Percentiles rank a stretch among this genome's conserved stretches.
phyloP scores from a whole-genome alignment of 2,329 filamentous ascomycete genomes.

The Niveomyces coronatus region DNA sequence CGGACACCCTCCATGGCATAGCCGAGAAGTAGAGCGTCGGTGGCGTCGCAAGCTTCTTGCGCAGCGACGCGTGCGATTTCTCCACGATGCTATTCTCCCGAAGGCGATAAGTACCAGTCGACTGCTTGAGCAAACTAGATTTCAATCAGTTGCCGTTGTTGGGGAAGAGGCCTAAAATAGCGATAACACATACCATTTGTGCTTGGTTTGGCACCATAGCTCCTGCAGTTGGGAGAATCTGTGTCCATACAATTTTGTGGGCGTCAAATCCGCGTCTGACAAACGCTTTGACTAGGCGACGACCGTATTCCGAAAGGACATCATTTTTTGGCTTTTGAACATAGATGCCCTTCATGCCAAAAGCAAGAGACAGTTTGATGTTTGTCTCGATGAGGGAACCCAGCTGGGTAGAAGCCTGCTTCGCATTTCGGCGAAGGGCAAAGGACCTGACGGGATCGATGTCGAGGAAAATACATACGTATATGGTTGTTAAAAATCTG shows the following conservation, averaged over 20 bases:
- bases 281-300: slow-evolving; percentile 53
- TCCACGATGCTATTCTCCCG: slow-evolving; percentile 41
- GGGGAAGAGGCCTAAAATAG: neutral
- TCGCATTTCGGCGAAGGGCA: slow-evolving; percentile 48
- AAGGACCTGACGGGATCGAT: slow-evolving; percentile 58
- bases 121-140: slow-evolving; percentile 2
- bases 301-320: slow-evolving; percentile 52
- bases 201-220: slow-evolving; percentile 62
- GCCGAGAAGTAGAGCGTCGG: slow-evolving; percentile 53
- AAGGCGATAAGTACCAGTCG: slow-evolving; percentile 2
- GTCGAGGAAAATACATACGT: slow-evolving; percentile 55
- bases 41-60: slow-evolving; percentile 42
- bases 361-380: slow-evolving; percentile 35
- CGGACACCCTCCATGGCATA: slow-evolving; percentile 65
- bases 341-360: slow-evolving; percentile 30
- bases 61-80: slow-evolving; percentile 52
- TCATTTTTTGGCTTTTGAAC: slow-evolving; percentile 41
- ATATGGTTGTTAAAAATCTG: slow-evolving; percentile 55
- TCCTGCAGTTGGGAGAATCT: slow-evolving; percentile 57
- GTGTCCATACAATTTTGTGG: slow-evolving; percentile 59
- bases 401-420: slow-evolving; percentile 47
- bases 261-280: slow-evolving; percentile 51
- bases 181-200: slow-evolving; percentile 42
- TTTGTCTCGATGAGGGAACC: slow-evolving; percentile 52
- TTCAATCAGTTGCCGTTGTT: neutral